Conservation (phyloP, 352 stramenopile genomes). For the Phytophthora sojae region DNA sequence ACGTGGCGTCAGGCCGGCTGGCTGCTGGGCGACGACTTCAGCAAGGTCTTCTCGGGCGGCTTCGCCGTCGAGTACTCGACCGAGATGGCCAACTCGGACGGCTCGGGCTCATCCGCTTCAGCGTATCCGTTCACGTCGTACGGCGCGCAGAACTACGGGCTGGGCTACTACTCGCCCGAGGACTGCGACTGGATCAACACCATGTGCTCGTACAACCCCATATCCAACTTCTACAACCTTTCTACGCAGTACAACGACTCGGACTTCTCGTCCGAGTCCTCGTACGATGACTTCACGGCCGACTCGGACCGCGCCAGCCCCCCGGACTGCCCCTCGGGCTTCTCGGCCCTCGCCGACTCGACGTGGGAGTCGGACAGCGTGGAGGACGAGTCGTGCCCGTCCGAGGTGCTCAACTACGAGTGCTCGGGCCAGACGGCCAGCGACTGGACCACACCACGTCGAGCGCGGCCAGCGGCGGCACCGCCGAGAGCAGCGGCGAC, state of each 20-base stretch:
- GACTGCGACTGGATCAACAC: constrained; percentile 67
- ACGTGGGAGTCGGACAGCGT: constrained; percentile 44
- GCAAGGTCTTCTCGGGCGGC: constrained; percentile 61
- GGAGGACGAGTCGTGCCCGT: constrained; percentile 41
- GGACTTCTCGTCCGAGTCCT: constrained; percentile 44
- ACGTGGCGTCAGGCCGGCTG: constrained; percentile 65
- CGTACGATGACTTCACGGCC: constrained; percentile 46
- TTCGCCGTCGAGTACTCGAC: constrained; percentile 86
- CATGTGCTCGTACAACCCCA: constrained; percentile 68
- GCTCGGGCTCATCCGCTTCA: constrained; percentile 37
- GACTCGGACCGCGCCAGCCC: constrained; percentile 30
- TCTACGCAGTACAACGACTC: constrained; percentile 58
- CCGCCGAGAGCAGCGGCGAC: constrained; percentile 27
- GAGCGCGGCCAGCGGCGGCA: constrained; percentile 36
- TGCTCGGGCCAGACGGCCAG: constrained; percentile 55
- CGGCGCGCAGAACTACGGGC: constrained; percentile 79
- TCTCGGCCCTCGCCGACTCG: constrained; percentile 36
- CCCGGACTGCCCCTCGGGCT: constrained; percentile 39
- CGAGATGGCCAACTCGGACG: constrained; percentile 72
- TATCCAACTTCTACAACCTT: constrained; percentile 79
- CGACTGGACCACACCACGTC: constrained; percentile 52
- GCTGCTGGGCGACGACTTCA: constrained; percentile 51
- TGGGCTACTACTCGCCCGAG: constrained; percentile 81
- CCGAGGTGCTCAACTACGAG: constrained; percentile 46
- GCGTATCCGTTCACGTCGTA: constrained; percentile 81